Base-by-base conservation (phyloP, 805 yeast species). In the Saccharomycopsis vini region DNA sequence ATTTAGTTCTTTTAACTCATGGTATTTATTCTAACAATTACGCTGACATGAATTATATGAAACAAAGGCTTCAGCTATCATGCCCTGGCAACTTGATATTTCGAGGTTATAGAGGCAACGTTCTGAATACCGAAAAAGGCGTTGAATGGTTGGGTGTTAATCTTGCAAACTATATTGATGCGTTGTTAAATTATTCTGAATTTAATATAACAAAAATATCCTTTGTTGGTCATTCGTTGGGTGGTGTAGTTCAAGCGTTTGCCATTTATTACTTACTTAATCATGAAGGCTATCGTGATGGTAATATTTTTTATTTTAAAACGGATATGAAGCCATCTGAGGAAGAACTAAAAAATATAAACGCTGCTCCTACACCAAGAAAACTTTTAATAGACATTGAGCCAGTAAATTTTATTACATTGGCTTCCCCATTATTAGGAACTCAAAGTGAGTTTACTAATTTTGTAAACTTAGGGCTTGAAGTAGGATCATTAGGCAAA, bases 381-480 rank as follows among this genome's bases (percentile, higher is more conserved):
- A 28, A n/a, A 12, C 32, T 39, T 3, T 38, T 49, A 19, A 37
- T 44, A 13, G 36, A 46, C 18, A 21, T 49, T 4, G 29, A 9
- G 50, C 96, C 97, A 0, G 70, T 79, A 16, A 84, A 87, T 58
- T 86, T 88, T 54, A 71, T 92, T 28, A 71, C 92, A 0, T 52
- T 92, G 52, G 97, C 98, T 0, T 74, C 94, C 3, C 98, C 98
- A 0, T 69, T 87, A 55, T 64, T 92, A 12, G 98, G 98, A 0
- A 79, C 92, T 2, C 75, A 84, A 16, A 78, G 83, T 46, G 98
- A 92, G 50, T 85, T 86, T 57, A 96, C 97, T 0, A 73, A 76
- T 2, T 86, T 83, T 57, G 83, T 90, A 12, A 85, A 88, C 47
- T 57, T 88, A 39, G 95, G 92, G 0, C 66, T 92, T 10, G 86